Percentiles rank a stretch among this genome's conserved stretches.
phyloP scores from a whole-genome alignment of 495 filamentous ascomycete species.

The Jackrogersella multiformis region DNA sequence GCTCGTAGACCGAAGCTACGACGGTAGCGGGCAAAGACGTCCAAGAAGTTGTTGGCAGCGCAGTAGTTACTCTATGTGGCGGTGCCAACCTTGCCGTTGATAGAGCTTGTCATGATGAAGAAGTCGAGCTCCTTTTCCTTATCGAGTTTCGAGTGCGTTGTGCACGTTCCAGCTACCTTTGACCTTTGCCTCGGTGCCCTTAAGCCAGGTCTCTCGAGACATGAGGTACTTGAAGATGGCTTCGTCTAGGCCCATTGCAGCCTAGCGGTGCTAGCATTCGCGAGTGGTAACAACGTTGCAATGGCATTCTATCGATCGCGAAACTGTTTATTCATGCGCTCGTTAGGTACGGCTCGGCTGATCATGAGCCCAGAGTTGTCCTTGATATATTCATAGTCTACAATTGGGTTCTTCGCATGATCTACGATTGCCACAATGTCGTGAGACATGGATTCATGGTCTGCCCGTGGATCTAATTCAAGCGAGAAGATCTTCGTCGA shows the following conservation, averaged over 20 bases:
- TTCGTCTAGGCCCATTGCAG: constrained; percentile 58
- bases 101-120: constrained; percentile 67
- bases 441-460: background rate
- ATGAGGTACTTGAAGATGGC: constrained; percentile 55
- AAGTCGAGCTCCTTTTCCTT: constrained; percentile 63
- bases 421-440: constrained; percentile 12
- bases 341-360: constrained; percentile 40
- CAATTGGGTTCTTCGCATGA: background rate
- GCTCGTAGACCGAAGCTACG: constrained; percentile 36
- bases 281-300: constrained; percentile 16
- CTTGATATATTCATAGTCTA: constrained; percentile 40
- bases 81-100: constrained; percentile 57
- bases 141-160: constrained; percentile 6
- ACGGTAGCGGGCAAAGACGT: constrained; percentile 51
- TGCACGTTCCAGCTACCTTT: constrained; percentile 44
- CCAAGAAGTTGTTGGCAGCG: constrained; percentile 63
- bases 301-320: constrained; percentile 19
- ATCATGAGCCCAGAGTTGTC: constrained; percentile 33
- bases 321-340: constrained; percentile 39
- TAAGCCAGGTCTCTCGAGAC: constrained; percentile 53
- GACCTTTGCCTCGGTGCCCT: constrained; percentile 60
- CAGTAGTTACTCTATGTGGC: constrained; percentile 63
- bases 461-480: constrained; percentile 38
- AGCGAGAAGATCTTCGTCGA: constrained; percentile 45
- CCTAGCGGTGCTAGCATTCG: constrained; percentile 34